Evolutionary conservation across 176 grass and related monocot genomes (phyloP).

Genomic region (Aegilops umbellulata): DNA sequence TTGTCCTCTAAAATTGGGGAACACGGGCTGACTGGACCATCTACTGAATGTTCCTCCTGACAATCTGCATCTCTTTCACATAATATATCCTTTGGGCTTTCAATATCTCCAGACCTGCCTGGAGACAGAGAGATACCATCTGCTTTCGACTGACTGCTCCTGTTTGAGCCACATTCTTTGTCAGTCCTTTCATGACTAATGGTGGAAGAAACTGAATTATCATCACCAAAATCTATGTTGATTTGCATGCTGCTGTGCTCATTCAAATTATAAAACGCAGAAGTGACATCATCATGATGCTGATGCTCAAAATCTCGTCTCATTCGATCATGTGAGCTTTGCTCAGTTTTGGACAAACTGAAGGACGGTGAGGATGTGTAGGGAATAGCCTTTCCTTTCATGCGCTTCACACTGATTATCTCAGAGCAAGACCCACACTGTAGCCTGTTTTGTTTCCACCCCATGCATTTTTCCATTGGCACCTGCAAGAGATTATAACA

Average conservation of each 20-base stretch:
- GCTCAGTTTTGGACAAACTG: constrained; percentile 30
- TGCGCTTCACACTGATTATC: constrained; percentile 42
- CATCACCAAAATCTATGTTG: constrained; percentile 46
- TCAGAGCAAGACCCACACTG: constrained; percentile 74
- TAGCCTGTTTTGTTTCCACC: constrained; percentile 38
- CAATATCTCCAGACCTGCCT: constrained; percentile 36
- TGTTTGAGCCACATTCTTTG: constrained; percentile 39
- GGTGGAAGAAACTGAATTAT: constrained; percentile 45
- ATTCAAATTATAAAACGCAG: constrained; percentile 41
- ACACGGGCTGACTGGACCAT: constrained; percentile 14
- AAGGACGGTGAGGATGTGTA: constrained; percentile 19
- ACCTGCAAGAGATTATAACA: constrained; percentile 82
- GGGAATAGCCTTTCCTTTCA: constrained; percentile 29
- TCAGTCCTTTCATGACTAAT: constrained; percentile 31
- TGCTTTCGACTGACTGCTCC: constrained; percentile 41
- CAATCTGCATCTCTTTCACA: constrained; percentile 41
- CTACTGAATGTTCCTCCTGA: constrained; percentile 26
- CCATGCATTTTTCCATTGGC: constrained; percentile 50
- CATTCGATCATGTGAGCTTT: constrained; percentile 33
- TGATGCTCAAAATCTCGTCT: constrained; percentile 45
- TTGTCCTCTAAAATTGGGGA: constrained; percentile 49
- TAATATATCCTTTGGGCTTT: constrained; percentile 57
- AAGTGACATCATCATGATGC: constrained; percentile 33
- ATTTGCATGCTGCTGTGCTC: constrained; percentile 44
- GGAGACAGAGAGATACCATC: constrained; percentile 32